Evolutionary conservation across 1,284 basidiomycete genomes (phyloP), one percentile per base, ranked within the genome.

Genomic region (Porodaedalea pini): DNA sequence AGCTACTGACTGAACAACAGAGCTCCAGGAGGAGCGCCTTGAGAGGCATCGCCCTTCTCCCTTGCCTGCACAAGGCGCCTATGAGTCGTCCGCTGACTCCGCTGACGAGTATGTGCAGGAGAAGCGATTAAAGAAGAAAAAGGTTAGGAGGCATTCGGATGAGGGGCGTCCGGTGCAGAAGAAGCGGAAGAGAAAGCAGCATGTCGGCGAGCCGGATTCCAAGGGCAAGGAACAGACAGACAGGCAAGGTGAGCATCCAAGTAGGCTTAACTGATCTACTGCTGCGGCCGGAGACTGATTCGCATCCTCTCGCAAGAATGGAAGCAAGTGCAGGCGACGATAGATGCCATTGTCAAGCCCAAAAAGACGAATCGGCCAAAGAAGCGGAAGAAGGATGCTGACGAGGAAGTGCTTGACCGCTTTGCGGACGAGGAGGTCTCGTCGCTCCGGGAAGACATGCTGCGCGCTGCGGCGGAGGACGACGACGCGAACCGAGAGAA

Each of bases 361-460:
- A 86, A 88, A 67, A 89, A 88, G 68, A 73, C 78, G 0, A 75
- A 77, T 21, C 76, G 86, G 23, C 81, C 79, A 51, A 82, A 75
- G 63, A 74, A 84, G 67, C 85, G 86, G 69, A 92, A 92, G 70
- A 88, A 88, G 69, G 79, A 80, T 55, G 79, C 74, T 37, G 83
- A 89, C 55, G 90, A 93, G 11, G 90, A 83, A 61, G 78, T 78
- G 1, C 70, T 98, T 21, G 96, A 99, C 66, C 79, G 84, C 37
- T 89, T 91, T 64, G 93, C 94, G 15, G 96, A 99, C 69, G 92
- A 95, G 62, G 88, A 96, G 65, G 93, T 98, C 23, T 86, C 88
- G 0, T 78, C 88, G 5, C 77, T 99, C 21, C 81, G 92, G 17
- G 86, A 92, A 59, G 77, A 85, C 34, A 99, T 99, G 97, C 78